phyloP scores from a whole-genome alignment of 2,329 filamentous ascomycete genomes.

The Sclerotinia trifoliorum region DNA sequence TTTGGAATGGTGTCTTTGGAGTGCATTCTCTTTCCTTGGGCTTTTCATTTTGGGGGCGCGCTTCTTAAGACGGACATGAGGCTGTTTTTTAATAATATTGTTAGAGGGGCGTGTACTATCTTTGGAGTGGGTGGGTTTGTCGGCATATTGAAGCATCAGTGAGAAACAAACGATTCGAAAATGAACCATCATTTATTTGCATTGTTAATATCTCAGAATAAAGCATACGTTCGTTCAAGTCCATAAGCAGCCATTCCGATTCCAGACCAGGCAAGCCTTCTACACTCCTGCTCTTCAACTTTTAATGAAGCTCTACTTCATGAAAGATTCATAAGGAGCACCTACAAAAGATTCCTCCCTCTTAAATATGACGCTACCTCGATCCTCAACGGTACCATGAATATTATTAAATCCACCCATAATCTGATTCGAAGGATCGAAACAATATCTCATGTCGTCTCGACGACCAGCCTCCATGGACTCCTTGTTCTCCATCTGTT shows the following conservation, averaged over 20 bases:
- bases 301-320: background rate
- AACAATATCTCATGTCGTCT: background rate
- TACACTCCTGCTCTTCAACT: background rate
- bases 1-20: background rate
- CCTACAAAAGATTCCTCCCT: background rate
- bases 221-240: background rate
- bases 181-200: background rate
- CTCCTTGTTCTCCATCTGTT: background rate
- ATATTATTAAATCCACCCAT: background rate
- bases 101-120: background rate
- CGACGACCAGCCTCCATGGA: background rate
- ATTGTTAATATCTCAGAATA: background rate
- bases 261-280: background rate
- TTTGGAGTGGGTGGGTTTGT: background rate
- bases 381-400: background rate
- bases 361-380: background rate
- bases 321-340: background rate
- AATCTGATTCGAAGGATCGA: background rate
- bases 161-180: background rate
- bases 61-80: background rate
- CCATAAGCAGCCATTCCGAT: background rate
- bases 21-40: background rate
- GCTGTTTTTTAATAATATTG: background rate
- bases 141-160: background rate
- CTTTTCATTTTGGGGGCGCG: background rate